Conservation (phyloP, 257 asterid genomes). For the Coffea eugenioides region DNA sequence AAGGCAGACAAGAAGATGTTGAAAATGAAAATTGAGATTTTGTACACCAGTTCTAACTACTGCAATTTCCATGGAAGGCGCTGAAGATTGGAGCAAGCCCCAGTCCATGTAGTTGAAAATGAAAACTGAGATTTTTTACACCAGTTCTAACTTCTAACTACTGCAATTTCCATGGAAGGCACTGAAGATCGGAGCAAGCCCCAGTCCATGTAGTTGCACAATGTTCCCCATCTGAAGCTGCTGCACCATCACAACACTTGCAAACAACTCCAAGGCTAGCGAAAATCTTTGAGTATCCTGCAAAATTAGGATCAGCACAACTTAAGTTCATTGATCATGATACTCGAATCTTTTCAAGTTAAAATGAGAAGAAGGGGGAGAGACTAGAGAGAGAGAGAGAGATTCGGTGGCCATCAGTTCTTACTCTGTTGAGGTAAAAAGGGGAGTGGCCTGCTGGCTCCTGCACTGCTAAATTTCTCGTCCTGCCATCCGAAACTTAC, state of each 20-base stretch:
- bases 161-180: slow-evolving; percentile 39
- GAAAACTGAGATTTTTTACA: neutral
- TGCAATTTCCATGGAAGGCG: slow-evolving; percentile 42
- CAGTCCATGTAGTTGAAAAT: slow-evolving; percentile 25
- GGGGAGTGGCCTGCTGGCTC: slow-evolving; percentile 16
- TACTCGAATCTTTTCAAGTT: neutral
- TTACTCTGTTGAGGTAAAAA: slow-evolving; percentile 20
- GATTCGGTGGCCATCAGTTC: neutral
- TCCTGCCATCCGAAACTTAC: neutral
- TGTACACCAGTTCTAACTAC: neutral
- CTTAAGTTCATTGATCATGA: neutral
- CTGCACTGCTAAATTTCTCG: neutral
- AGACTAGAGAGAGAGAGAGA: neutral
- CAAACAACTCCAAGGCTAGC: slow-evolving; percentile 39
- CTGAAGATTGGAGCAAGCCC: slow-evolving; percentile 34
- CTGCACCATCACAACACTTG: slow-evolving; percentile 38
- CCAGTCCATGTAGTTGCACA: slow-evolving; percentile 31
- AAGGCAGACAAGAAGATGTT: neutral
- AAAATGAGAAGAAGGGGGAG: neutral
- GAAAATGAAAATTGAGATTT: neutral
- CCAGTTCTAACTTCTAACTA: neutral
- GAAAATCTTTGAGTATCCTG: slow-evolving; percentile 22
- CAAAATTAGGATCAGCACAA: neutral
- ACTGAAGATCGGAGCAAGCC: slow-evolving; percentile 35
- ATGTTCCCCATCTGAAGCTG: neutral